A percentile compares a stretch with the other conserved stretches of the same genome.
phyloP scores from a whole-genome alignment of 2,329 filamentous ascomycete species.

The Fusarium haematococcum region DNA sequence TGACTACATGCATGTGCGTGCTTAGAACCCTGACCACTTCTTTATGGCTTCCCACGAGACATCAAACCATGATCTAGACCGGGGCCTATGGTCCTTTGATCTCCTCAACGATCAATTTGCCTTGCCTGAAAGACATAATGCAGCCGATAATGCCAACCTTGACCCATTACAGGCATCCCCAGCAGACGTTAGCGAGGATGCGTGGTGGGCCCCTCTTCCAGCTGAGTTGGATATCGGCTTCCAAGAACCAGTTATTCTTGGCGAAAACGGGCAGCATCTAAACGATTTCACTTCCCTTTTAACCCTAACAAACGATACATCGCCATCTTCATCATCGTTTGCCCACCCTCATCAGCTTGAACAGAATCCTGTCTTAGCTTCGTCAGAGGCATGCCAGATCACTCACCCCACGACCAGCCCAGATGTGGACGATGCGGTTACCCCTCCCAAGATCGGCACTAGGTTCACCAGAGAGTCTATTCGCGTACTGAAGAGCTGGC shows the following conservation, averaged over 20 bases:
- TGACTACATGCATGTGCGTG: neutral
- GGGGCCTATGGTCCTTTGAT: neutral
- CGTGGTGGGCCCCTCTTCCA: neutral
- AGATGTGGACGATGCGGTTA: neutral
- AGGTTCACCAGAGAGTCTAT: slow-evolving; percentile 32
- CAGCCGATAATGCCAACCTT: neutral
- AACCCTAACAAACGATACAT: neutral
- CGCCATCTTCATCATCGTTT: neutral
- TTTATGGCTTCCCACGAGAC: neutral
- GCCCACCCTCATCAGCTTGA: neutral
- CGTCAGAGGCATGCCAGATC: neutral
- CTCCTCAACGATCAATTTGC: neutral
- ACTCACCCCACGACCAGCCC: neutral
- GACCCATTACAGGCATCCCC: neutral
- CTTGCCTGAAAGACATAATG: neutral
- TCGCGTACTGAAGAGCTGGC: slow-evolving; percentile 63
- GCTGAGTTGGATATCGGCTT: neutral
- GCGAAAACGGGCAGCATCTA: neutral
- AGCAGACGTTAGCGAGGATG: neutral
- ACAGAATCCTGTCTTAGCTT: neutral
- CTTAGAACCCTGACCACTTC: neutral
- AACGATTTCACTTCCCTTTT: neutral
- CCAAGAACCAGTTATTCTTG: neutral
- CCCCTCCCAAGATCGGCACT: slow-evolving; percentile 18
- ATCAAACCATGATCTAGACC: neutral